Conservation (phyloP, 1,284 basidiomycete genomes). For the Cryptococcus depauperatus region DNA sequence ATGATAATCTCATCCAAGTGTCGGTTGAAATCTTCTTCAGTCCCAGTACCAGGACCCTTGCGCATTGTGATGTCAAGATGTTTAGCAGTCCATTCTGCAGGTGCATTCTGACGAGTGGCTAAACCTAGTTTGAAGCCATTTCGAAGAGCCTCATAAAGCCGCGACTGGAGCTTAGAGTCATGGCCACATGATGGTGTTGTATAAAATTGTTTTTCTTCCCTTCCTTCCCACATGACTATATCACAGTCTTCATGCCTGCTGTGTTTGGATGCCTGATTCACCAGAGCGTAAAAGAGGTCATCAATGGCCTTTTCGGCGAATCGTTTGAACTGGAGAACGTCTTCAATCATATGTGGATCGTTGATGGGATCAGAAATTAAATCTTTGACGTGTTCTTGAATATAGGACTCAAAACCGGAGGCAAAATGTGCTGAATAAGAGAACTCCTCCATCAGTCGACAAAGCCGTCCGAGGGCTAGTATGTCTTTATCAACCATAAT, state of each 20-base stretch:
- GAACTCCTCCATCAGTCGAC: too few relatives aligned
- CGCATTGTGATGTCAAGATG: conserved; percentile 79
- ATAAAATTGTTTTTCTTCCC: conserved; percentile 6
- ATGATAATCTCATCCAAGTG: conserved; percentile 68
- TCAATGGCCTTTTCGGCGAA: conserved; percentile 54
- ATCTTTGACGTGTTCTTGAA: too few relatives aligned
- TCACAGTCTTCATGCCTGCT: conserved; percentile 6
- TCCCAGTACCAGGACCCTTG: conserved; percentile 65
- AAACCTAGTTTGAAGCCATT: conserved; percentile 77
- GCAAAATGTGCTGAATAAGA: too few relatives aligned
- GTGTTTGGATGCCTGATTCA: conserved; percentile 27
- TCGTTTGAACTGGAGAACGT: conserved; percentile 62
- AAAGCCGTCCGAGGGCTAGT: too few relatives aligned
- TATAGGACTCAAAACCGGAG: too few relatives aligned
- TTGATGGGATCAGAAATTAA: conserved; percentile 52
- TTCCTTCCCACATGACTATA: conserved; percentile 3
- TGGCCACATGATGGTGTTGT: not conserved
- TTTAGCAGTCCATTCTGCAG: conserved; percentile 92
- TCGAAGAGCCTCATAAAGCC: conserved; percentile 45
- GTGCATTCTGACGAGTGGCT: conserved; percentile 71
- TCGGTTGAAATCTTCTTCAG: conserved; percentile 62
- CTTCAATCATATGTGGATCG: conserved; percentile 61
- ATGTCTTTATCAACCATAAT: too few relatives aligned
- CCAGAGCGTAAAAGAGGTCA: conserved; percentile 45
- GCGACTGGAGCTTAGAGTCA: conserved; percentile 11